Conservation (phyloP, 805 yeast genomes). For the Cyberlindnera veronae region DNA sequence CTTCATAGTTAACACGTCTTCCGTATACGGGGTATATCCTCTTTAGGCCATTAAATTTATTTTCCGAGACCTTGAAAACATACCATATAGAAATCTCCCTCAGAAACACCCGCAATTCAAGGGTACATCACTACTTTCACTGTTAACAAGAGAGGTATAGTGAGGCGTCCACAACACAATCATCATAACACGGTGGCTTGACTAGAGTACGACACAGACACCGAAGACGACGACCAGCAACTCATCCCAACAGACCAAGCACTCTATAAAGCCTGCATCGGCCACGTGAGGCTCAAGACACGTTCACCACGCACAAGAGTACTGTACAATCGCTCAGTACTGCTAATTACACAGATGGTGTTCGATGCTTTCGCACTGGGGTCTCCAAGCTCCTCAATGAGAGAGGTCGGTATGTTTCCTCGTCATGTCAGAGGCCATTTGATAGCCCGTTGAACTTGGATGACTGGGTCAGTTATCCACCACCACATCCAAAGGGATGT, state of each 20-base stretch:
- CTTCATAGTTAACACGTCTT: too few species aligned
- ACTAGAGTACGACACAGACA: too few species aligned
- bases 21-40: too few species aligned
- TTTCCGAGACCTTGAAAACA: too few species aligned
- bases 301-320: constrained; percentile 1
- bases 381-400: constrained; percentile 36
- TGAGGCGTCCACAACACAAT: neutral
- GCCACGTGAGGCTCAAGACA: constrained; percentile 7
- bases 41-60: too few species aligned
- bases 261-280: constrained; percentile 12
- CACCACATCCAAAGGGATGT: constrained; percentile 51
- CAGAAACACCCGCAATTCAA: neutral
- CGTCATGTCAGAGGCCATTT: constrained; percentile 62
- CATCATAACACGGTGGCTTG: constrained; percentile 32
- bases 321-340: constrained; percentile 13
- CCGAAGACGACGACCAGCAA: too few species aligned
- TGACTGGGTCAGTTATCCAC: constrained; percentile 80
- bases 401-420: constrained; percentile 60
- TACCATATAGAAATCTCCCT: too few species aligned
- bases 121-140: too few species aligned
- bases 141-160: neutral
- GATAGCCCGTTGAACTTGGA: constrained; percentile 69
- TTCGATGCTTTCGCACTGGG: constrained; percentile 12
- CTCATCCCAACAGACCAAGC: constrained; percentile 16
- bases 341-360: constrained; percentile 11